Conservation (phyloP, 202 grass and related monocot genomes). For the Elaeis oleifera region DNA sequence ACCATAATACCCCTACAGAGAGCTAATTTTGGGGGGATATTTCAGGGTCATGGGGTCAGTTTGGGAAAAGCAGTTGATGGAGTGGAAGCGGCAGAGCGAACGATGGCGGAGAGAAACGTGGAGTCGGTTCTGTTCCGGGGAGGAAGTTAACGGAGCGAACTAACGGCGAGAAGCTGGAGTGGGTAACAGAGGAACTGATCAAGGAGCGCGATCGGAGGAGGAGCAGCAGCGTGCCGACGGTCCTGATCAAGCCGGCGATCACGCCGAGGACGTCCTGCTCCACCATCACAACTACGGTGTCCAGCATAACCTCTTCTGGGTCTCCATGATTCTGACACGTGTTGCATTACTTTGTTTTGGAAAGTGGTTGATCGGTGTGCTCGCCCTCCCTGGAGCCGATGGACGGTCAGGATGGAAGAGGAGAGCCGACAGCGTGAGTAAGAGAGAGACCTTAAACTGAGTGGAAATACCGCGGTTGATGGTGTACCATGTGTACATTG, state of each 20-base stretch:
- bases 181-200: neutral
- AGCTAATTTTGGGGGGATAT: neutral
- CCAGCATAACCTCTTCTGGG: no score
- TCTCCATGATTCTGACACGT: no score
- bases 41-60: neutral
- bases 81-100: neutral
- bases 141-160: constrained; percentile 1
- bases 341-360: no score
- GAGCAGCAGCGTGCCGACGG: neutral
- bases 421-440: no score
- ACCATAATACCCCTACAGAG: no score
- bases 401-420: no score
- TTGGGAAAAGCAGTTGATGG: neutral
- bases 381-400: no score
- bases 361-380: no score
- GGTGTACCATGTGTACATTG: no score
- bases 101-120: neutral
- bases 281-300: no score
- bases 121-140: constrained; percentile 8
- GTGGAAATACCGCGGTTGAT: no score
- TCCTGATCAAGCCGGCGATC: neutral
- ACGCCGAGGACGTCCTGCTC: neutral
- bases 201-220: neutral
- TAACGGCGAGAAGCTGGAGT: constrained; percentile 5
- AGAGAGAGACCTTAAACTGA: no score